Conservation (phyloP, 179 eudicot species). For the Beta macrorhiza region DNA sequence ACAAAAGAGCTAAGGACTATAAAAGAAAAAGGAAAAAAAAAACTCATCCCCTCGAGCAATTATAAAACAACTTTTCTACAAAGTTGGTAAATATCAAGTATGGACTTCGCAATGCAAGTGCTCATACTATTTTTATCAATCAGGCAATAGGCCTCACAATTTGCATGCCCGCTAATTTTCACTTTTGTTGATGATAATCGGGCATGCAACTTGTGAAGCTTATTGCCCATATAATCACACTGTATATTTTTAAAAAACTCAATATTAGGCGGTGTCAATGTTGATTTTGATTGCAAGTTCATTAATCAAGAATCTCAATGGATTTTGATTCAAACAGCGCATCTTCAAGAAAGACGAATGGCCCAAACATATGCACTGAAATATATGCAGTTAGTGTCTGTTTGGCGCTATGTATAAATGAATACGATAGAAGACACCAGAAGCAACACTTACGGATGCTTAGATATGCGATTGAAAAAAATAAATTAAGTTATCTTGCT, state of each 20-base stretch:
- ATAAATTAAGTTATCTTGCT: neutral
- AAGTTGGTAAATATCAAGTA: neutral
- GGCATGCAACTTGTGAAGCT: no score
- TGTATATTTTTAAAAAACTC: no score
- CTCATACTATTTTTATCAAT: neutral
- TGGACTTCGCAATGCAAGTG: neutral
- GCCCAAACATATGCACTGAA: neutral
- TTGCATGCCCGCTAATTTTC: neutral
- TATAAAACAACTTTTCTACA: neutral
- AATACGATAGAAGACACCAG: neutral
- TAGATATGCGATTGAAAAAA: neutral
- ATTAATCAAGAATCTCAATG: neutral
- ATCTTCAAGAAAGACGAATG: no score
- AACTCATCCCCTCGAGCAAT: neutral
- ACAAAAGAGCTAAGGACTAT: neutral
- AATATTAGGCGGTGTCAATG: neutral
- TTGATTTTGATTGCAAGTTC: neutral
- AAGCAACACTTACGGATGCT: neutral
- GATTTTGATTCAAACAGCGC: neutral
- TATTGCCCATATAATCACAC: no score
- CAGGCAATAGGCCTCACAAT: neutral
- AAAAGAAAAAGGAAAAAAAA: neutral
- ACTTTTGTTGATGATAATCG: neutral
- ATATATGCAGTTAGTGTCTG: neutral
- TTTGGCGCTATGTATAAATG: neutral